A percentile compares a stretch with the other conserved stretches of the same genome.
These are phyloP conservation scores for Plasmodium gallinaceum DNA, from an alignment of 169 alveolate species.

Conservation along the genomic window DNA sequence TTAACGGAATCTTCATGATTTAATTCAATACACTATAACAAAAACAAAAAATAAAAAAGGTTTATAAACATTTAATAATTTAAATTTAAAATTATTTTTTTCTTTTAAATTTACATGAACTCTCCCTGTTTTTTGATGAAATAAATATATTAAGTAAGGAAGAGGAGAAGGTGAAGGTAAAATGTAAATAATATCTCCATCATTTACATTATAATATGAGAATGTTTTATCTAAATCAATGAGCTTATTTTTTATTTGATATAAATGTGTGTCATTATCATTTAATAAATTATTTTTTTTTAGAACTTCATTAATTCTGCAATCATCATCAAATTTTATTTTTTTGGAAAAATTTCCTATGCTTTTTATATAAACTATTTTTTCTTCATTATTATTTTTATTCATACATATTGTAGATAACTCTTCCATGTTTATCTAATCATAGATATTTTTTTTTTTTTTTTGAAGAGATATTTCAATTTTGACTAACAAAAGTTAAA, in stretches of 20 bases:
- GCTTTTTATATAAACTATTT: constrained; percentile 26
- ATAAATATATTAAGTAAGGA: constrained; percentile 50
- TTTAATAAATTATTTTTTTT: constrained; percentile 14
- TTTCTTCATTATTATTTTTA: constrained; percentile 11
- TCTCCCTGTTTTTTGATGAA: constrained; percentile 57
- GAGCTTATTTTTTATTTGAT: constrained; percentile 36
- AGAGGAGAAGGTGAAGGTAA: constrained; percentile 64
- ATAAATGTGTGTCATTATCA: constrained; percentile 16
- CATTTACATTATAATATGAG: constrained; percentile 28
- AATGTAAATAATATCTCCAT: constrained; percentile 43
- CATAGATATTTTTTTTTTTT: too few species aligned
- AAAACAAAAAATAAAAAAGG: not conserved
- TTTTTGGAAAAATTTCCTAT: constrained; percentile 39
- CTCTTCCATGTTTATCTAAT: constrained; percentile 28
- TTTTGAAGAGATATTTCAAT: too few species aligned
- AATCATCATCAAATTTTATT: constrained; percentile 46
- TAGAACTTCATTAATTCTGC: constrained; percentile 37
- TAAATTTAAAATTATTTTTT: not conserved
- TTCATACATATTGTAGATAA: constrained; percentile 1
- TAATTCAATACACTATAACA: constrained; percentile 46
- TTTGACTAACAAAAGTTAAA: too few species aligned
- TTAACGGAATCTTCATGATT: constrained; percentile 41
- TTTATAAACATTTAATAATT: not conserved
- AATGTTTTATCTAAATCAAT: constrained; percentile 60
- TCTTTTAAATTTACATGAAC: constrained; percentile 31